Percentiles rank a stretch among this genome's conserved stretches.
phyloP scores from a whole-genome alignment of 441 rosid species.

The Melianthus villosus region DNA sequence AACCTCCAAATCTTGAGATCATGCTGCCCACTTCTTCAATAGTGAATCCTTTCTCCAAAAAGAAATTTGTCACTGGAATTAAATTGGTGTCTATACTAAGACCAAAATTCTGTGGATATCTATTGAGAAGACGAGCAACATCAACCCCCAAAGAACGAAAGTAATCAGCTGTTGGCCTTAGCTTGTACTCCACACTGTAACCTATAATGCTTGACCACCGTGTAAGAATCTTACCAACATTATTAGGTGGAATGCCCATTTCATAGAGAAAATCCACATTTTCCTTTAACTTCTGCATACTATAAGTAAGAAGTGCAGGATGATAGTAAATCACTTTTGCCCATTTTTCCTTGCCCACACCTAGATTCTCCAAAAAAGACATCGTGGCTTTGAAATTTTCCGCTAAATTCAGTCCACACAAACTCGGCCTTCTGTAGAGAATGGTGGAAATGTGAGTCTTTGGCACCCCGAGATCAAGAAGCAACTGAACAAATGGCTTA shows the following conservation, averaged over 20 bases:
- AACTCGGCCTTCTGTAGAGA: constrained; percentile 48
- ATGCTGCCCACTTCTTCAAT: constrained; percentile 38
- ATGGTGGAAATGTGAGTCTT: constrained; percentile 38
- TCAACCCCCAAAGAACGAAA: constrained; percentile 44
- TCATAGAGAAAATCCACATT: constrained; percentile 45
- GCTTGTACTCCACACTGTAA: constrained; percentile 55
- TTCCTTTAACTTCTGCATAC: constrained; percentile 41
- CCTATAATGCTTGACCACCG: constrained; percentile 46
- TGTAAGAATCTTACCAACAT: constrained; percentile 47
- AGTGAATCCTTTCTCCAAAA: constrained; percentile 39
- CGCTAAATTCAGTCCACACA: constrained; percentile 52
- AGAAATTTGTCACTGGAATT: constrained; percentile 52
- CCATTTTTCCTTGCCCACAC: constrained; percentile 57
- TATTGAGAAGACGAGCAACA: constrained; percentile 37
- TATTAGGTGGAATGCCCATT: constrained; percentile 38
- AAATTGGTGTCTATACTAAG: constrained; percentile 52
- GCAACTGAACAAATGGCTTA: constrained; percentile 58
- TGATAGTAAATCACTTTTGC: constrained; percentile 55
- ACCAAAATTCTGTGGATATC: constrained; percentile 52
- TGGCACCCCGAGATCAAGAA: constrained; percentile 49
- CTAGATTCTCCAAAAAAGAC: constrained; percentile 46
- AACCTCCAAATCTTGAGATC: constrained; percentile 51
- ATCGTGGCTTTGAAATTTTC: constrained; percentile 56
- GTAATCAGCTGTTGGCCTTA: constrained; percentile 46
- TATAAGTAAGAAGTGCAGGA: constrained; percentile 52